Evolutionary conservation across 331 rosid genomes (phyloP), one percentile per base, ranked within the genome.

Genomic region (Pyrus hybrid): DNA sequence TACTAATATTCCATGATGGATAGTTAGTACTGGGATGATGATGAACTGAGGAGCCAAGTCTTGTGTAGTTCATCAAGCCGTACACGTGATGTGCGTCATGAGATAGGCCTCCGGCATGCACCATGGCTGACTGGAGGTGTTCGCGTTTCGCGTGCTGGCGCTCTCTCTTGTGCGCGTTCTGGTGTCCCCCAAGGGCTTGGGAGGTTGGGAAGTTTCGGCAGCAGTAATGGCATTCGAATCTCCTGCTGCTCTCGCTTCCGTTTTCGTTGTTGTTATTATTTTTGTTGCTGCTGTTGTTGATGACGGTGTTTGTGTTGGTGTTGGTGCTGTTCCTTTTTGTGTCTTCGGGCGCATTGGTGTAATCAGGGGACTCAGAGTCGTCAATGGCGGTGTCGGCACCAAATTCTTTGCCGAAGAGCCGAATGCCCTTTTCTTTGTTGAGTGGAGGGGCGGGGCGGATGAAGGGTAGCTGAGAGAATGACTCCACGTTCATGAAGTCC

Each of bases 141-240:
- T 93, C 91, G 4, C 97, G 87, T 83, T 95, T 95, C 3, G 99
- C 99, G 77, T 92, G 96, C 66, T 95, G 97, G 0, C 99, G 85
- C 77, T 95, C 99, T 66, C 99, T 74, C 85, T 95, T 95, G 72
- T 95, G 99, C 0, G 99, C 99, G 86, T 95, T 95, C 75, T 95
- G 99, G 83, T 95, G 99, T 9, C 99, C 99, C 4, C 99, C 99
- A 21, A 95, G 82, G 58, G 99, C 99, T 76, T 95, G 99, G 1
- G 97, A 92, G 8, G 97, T 95, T 0, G 99, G 99, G 81, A 95
- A 95, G 88, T 95, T 95, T 43, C 99, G 79, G 74, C 96, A 92
- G 72, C 99, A 95, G 85, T 90, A 95, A 80, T 95, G 99, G 72
- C 99, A 95, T 80, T 95, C 97, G 47, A 95, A 95, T 65, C 97